Percentiles rank a stretch among this genome's conserved stretches.
Conservation (phyloP, 179 eudicot genomes). For the Gypsophila paniculata region DNA sequence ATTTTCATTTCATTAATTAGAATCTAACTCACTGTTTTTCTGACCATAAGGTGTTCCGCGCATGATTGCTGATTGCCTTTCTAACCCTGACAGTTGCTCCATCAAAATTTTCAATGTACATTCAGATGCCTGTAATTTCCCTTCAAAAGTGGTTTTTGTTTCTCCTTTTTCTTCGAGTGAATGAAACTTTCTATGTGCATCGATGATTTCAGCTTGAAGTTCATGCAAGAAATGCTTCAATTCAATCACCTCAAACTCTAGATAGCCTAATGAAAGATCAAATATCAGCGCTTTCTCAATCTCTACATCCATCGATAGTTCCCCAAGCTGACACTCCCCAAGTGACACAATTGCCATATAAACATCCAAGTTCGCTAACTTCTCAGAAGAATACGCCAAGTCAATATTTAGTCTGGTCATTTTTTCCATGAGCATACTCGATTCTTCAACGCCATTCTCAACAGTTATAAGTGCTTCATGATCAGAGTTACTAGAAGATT, state of each 20-base stretch:
- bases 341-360: conserved; percentile 48
- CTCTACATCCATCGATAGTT: conserved; percentile 34
- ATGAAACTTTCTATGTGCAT: conserved; percentile 37
- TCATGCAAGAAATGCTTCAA: conserved; percentile 42
- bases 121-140: conserved; percentile 50
- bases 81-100: conserved; percentile 56
- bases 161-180: conserved; percentile 36
- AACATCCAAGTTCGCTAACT: conserved; percentile 62
- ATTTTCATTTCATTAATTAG: background rate
- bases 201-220: conserved; percentile 37
- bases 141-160: conserved; percentile 32
- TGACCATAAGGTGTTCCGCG: conserved; percentile 39
- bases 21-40: conserved; percentile 49
- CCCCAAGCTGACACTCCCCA: conserved; percentile 53
- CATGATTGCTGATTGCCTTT: conserved; percentile 52
- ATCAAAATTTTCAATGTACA: conserved; percentile 47
- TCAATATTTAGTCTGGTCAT: conserved; percentile 51
- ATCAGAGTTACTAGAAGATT: conserved; percentile 13
- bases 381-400: conserved; percentile 63
- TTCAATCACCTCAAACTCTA: conserved; percentile 60
- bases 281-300: conserved; percentile 50
- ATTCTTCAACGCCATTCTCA: conserved; percentile 35
- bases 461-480: conserved; percentile 27
- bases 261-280: conserved; percentile 54
- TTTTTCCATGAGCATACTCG: conserved; percentile 36